Conservation (phyloP, 768 basidiomycete genomes). For the Lentinula sp. region DNA sequence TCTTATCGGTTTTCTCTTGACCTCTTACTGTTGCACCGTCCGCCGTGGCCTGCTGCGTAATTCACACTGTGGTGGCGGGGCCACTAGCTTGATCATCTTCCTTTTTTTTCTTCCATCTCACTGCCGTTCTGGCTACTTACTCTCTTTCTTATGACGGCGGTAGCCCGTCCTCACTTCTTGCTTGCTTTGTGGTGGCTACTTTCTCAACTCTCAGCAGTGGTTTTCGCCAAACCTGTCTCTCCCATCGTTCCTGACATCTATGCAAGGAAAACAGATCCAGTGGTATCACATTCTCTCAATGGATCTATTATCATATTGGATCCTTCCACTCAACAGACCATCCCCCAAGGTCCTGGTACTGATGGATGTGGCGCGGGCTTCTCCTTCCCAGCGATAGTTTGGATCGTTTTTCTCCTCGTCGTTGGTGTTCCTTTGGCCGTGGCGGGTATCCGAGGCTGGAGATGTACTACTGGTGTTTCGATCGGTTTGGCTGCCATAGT, state of each 20-base stretch:
- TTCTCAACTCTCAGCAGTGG: not conserved
- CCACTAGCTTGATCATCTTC: not conserved
- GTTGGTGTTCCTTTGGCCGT: slow-evolving; percentile 50
- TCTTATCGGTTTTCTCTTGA: not conserved
- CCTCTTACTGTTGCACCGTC: not conserved
- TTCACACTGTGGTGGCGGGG: slow-evolving; percentile 1
- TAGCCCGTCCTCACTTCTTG: not conserved
- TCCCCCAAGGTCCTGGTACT: slow-evolving; percentile 49
- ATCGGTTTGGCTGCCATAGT: slow-evolving; percentile 46
- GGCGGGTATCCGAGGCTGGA: slow-evolving; percentile 51
- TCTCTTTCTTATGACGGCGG: slow-evolving; percentile 8
- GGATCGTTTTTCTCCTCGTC: slow-evolving; percentile 48
- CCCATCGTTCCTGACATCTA: not conserved
- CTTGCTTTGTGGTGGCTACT: not conserved
- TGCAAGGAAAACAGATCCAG: not conserved
- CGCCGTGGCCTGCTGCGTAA: not conserved
- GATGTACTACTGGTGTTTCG: slow-evolving; percentile 48
- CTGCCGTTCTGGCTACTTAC: slow-evolving; percentile 4
- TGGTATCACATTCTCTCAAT: slow-evolving; percentile 3
- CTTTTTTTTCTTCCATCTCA: not conserved
- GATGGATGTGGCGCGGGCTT: slow-evolving; percentile 54
- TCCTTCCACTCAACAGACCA: slow-evolving; percentile 29
- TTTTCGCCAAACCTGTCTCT: not conserved
- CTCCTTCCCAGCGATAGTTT: slow-evolving; percentile 43
- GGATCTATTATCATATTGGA: slow-evolving; percentile 39